Base-by-base conservation (phyloP, 176 grass and related monocot species). In the Zizania latifolia region DNA sequence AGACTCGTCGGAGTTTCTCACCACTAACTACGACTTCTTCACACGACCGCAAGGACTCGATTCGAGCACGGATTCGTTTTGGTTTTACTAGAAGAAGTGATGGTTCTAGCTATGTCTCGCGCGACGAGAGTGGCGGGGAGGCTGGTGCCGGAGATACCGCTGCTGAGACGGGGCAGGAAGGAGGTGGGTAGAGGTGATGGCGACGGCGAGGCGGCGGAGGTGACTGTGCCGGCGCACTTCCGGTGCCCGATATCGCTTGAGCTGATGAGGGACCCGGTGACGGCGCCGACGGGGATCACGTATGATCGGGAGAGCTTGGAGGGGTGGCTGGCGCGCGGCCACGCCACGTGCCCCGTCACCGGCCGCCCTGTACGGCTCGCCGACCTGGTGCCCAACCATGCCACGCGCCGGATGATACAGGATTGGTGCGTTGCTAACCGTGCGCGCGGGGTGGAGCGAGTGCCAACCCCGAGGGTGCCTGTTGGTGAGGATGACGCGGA, bases 161-260 rank as follows among this genome's bases (percentile, higher is more conserved):
- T 79, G 2, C 17, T 82, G 2, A 10, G 85, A 6, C 74, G 80
- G 8, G 37, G 29, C 0, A 24, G 36, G 51, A 56, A 58, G 15
- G n/a, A 5, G 56, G 9, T 1, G 19, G 83, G 26, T 17, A 53
- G 32, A 22, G 41, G 48, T 32, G 41, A 37, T 32, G 8, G 62
- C 0, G 32, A 15, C 2, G 57, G 46, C 0, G 70, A 37, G 2
- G 39, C n/a, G 0, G 23, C 17, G 14, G 89, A 92, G 21, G 15
- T 76, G 35, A 2, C 61, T 0, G 76, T 93, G 15, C 90, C 93
- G 26, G 58, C 80, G 57, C 54, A 90, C 70, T 97, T 93, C 72
- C 82, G 83, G 7, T 97, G 93, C 85, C 93, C 93, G n/a, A 97
- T 97, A 19, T 97, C 93, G 12, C 87, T 97, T 8, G 90, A 97